Base-by-base conservation (phyloP, 2,329 filamentous ascomycete genomes). In the Penicillium sp. region DNA sequence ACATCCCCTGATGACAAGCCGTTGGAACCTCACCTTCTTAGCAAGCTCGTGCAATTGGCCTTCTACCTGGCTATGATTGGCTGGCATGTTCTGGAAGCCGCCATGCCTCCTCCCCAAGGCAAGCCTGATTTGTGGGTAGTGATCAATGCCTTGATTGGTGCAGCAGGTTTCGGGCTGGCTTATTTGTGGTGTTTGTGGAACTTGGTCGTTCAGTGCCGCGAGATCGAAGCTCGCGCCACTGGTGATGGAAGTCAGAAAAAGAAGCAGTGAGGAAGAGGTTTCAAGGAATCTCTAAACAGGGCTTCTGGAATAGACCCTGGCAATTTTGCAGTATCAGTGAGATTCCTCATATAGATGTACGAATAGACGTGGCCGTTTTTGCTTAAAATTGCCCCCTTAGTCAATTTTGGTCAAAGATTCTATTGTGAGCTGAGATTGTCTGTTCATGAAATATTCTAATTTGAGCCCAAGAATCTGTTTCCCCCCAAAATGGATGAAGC, bases 61-160 rank as follows among this genome's bases (percentile, higher is more conserved):
- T 90, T 93, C 58, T 97, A 97, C 63, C 54, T 82, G 4, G 76
- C 75, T 29, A 95, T 96, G 84, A 74, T 82, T 11, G 76, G 69
- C 11, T 96, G 93, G 89, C 93, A 98, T 67, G 68, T 88, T 9
- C 72, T 82, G 0, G 88, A 95, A 57, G 78, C 79, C 1, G 82
- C 83, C 51, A 70, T 90, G 1, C 52, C 68, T 8, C 83, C 90
- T 11, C 90, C 91, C 4, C 59, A 73, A 0, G 76, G 79, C 49
- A 96, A 95, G 70, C 93, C 93, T 0, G 93, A 98, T 71, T 73
- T 98, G 1, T 98, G 91, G 91, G 84, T 94, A 3, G 90, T 98
- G 3, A 79, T 83, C 9, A 98, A 98, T 62, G 90, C 93, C 7
- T 82, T 89, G 13, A 71, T 97, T 24, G 93, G 93, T 6, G 88